These are phyloP conservation scores for Trichosporon asahii DNA, from an alignment of 1,284 basidiomycete genomes.

Conservation along the genomic window DNA sequence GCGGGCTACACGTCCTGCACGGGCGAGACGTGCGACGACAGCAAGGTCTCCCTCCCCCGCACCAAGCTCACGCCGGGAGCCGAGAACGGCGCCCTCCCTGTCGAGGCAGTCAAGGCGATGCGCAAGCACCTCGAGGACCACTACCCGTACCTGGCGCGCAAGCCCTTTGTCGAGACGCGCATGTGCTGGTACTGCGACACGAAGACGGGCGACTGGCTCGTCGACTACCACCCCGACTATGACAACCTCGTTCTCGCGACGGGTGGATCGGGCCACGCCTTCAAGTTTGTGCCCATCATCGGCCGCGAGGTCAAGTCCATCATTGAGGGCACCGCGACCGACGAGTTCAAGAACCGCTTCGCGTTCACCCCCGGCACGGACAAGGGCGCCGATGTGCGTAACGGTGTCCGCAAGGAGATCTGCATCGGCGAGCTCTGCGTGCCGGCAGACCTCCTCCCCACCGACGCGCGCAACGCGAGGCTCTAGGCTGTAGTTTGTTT, in stretches of 20 bases:
- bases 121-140: slow-evolving; percentile 35
- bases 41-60: slow-evolving; percentile 45
- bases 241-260: slow-evolving; percentile 52
- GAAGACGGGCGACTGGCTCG: slow-evolving; percentile 54
- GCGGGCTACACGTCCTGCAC: slow-evolving; percentile 40
- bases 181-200: slow-evolving; percentile 53
- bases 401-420: slow-evolving; percentile 32
- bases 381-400: slow-evolving; percentile 43
- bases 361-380: slow-evolving; percentile 47
- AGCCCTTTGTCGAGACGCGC: slow-evolving; percentile 46
- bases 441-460: slow-evolving; percentile 20
- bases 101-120: slow-evolving; percentile 35
- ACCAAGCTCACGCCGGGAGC: slow-evolving; percentile 48
- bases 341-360: slow-evolving; percentile 54
- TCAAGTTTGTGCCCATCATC: slow-evolving; percentile 75
- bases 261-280: slow-evolving; percentile 55
- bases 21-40: slow-evolving; percentile 20
- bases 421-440: slow-evolving; percentile 12
- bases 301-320: slow-evolving; percentile 70
- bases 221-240: slow-evolving; percentile 53
- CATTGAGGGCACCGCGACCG: slow-evolving; percentile 60
- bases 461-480: slow-evolving; percentile 8
- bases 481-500: slow-evolving; percentile 15
- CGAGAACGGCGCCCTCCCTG: slow-evolving; percentile 45
- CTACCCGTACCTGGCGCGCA: slow-evolving; percentile 48